Evolutionary conservation across 305 asterid genomes (phyloP).

Genomic region (Solanum hybrid): DNA sequence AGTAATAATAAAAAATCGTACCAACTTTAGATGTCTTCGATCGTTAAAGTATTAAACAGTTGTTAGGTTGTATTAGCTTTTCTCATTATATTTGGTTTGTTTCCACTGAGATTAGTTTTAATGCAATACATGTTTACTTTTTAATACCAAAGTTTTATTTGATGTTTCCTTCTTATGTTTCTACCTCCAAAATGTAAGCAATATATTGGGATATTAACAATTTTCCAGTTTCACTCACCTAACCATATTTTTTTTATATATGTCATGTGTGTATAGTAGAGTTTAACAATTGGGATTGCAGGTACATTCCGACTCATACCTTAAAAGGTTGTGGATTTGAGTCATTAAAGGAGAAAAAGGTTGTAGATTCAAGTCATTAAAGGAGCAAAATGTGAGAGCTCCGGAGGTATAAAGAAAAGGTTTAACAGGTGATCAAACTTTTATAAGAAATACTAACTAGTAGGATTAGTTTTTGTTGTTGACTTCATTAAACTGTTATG

Average conservation of each 20-base stretch:
- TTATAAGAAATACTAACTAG: too few species aligned
- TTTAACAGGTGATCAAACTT: neutral
- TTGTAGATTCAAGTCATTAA: too few species aligned
- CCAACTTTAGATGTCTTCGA: neutral
- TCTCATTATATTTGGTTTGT: neutral
- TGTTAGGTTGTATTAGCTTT: neutral
- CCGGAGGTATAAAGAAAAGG: too few species aligned
- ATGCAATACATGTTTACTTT: neutral
- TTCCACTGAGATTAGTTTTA: neutral
- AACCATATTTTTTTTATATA: neutral
- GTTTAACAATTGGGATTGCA: neutral
- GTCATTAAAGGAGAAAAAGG: neutral
- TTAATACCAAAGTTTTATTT: neutral
- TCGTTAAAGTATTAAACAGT: too few species aligned
- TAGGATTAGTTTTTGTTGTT: too few species aligned
- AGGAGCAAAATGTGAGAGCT: neutral
- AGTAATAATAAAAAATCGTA: too few species aligned
- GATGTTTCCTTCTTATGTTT: neutral
- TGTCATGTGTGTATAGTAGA: neutral
- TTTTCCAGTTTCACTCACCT: neutral
- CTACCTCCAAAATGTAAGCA: too few species aligned
- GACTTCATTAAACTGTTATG: too few species aligned
- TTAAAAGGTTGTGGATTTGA: too few species aligned
- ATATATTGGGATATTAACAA: neutral
- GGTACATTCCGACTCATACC: too few species aligned